phyloP scores from a whole-genome alignment of 176 grass and related monocot genomes.

The Phragmites australis region DNA sequence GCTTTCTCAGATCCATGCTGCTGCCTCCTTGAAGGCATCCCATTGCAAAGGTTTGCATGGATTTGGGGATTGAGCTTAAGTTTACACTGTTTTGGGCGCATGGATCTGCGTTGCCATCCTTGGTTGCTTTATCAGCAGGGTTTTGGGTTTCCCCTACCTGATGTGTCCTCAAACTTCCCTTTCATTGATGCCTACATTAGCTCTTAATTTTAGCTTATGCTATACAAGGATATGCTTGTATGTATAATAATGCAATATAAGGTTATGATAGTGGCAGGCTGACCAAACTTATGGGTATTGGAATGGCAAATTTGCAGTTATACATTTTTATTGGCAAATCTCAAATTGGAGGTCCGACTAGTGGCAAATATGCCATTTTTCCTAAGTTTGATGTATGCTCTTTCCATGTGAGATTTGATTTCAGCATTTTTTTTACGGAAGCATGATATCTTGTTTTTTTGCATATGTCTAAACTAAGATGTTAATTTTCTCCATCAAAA shows the following conservation, averaged over 20 bases:
- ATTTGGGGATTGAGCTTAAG: not conserved
- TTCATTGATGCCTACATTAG: not conserved
- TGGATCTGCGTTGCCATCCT: not conserved
- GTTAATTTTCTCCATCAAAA: not conserved
- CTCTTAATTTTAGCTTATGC: not conserved
- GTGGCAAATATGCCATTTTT: not conserved
- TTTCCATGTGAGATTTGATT: slow-evolving; percentile 12
- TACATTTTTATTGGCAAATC: not conserved
- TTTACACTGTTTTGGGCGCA: not conserved
- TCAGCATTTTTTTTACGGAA: not conserved
- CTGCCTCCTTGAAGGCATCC: no score
- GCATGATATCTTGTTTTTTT: not conserved
- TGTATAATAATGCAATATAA: no score
- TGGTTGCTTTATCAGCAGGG: not conserved
- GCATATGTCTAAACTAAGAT: not conserved
- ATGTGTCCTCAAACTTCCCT: not conserved
- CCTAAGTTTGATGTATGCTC: slow-evolving; percentile 10
- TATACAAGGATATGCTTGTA: no score
- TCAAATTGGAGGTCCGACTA: not conserved
- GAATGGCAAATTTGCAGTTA: not conserved
- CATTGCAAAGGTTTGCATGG: no score
- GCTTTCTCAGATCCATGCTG: no score
- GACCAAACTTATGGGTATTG: not conserved
- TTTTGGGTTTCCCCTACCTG: not conserved
- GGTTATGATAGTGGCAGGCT: not conserved